These are phyloP conservation scores for Verbena officinalis DNA, from an alignment of 257 asterid species.

Conservation along the genomic window DNA sequence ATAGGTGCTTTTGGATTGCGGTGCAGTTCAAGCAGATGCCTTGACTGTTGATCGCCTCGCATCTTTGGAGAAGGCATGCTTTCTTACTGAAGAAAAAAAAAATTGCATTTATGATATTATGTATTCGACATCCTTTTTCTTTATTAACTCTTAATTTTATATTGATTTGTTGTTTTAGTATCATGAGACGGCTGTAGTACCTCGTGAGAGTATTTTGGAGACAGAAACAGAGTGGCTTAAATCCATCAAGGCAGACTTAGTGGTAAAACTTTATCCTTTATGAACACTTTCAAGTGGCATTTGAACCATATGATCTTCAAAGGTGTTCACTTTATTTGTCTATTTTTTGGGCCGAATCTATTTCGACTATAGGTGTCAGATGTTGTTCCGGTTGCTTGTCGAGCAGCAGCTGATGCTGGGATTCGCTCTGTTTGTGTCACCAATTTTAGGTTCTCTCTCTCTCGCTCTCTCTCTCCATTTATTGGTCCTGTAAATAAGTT, in stretches of 20 bases:
- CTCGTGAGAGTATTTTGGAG: conserved; percentile 82
- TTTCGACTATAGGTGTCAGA: conserved; percentile 73
- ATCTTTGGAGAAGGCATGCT: conserved; percentile 80
- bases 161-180: conserved; percentile 60
- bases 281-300: background rate
- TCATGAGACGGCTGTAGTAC: conserved; percentile 95
- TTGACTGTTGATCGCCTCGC: conserved; percentile 99
- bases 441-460: conserved; percentile 72
- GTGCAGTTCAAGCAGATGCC: conserved; percentile 99
- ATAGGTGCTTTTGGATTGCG: conserved; percentile 93
- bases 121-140: conserved; percentile 11
- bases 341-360: conserved; percentile 7
- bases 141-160: conserved; percentile 15
- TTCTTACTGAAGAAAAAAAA: conserved; percentile 1
- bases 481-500: background rate
- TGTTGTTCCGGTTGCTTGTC: conserved; percentile 97
- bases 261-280: conserved; percentile 51
- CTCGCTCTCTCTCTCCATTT: background rate
- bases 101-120: background rate
- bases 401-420: conserved; percentile 99
- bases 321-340: conserved; percentile 10
- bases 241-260: conserved; percentile 88
- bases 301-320: conserved; percentile 1
- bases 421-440: conserved; percentile 92
- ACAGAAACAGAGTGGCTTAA: conserved; percentile 96